Base-by-base conservation (phyloP, 441 rosid genomes). In the Euphorbia celastroides region DNA sequence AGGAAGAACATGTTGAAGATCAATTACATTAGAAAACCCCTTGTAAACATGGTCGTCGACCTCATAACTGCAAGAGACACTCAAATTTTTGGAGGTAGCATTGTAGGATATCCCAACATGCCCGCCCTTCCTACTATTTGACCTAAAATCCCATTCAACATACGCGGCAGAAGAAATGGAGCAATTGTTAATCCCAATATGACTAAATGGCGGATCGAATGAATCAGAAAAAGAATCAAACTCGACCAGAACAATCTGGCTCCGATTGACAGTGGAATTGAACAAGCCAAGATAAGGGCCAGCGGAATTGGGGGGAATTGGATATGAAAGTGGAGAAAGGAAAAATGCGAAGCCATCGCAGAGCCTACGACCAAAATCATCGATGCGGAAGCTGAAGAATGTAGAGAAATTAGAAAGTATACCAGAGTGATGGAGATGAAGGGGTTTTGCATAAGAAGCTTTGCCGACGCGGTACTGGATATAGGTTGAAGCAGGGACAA, bases 271-370 rank as follows among this genome's bases (percentile, higher is more conserved):
- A 44, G 41, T 44, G 5, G 55, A 14, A 52, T 62, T 62, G 3
- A 62, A 20, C 16, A 62, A 1, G 6, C 66, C 66, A 12, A 62
- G 56, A 32, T 17, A 42, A 2, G 36, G 23, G 23, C 34, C 13
- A 8, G 52, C 48, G 0, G 56, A 62, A n/a, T 62, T 62, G 1
- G 66, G 66, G 28, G 56, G 55, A 27, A 62, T 62, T 42, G 20
- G 55, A 17, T 25, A 62, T 2, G 36, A 31, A 30, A 62, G 22
- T 26, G 66, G 66, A 17, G 12, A 51, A 46, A 62, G 55, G 56
- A 62, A 62, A 26, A 62, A 62, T 1, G 66, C 56, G 50, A 62
- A 2, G 7, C 66, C 66, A 44, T 62, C 55, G 23, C 36, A 31
- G 27, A 22, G 25, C 1, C 2, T 44, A 4, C 11, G 5, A 62